A percentile compares a stretch with the other conserved stretches of the same genome.
Evolutionary conservation across 768 basidiomycete species (phyloP).

Genomic region (Udeniomyces megalosporus): DNA sequence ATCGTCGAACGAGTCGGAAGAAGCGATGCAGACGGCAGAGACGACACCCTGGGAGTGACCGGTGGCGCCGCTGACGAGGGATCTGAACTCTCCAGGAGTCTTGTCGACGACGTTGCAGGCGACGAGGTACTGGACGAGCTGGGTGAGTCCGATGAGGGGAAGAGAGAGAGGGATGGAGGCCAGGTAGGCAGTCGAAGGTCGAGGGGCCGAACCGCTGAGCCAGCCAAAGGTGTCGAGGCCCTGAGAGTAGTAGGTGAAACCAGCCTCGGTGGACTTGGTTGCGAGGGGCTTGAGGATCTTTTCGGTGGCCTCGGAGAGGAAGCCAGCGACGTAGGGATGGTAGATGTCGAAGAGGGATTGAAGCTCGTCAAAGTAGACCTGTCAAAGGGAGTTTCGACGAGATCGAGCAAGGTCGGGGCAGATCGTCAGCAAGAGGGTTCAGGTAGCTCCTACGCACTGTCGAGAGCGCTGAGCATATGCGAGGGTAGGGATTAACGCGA

Average conservation of each 20-base stretch:
- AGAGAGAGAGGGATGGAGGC: conserved; percentile 87
- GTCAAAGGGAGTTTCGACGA: background rate
- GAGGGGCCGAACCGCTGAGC: conserved; percentile 53
- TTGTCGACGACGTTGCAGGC: conserved; percentile 58
- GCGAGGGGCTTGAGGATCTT: conserved; percentile 59
- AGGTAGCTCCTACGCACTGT: background rate
- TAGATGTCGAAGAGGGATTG: conserved; percentile 83
- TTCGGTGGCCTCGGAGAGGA: conserved; percentile 47
- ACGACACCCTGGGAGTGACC: conserved; percentile 97
- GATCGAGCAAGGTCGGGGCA: no score
- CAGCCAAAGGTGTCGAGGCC: conserved; percentile 71
- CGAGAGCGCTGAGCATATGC: background rate
- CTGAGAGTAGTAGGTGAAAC: conserved; percentile 48
- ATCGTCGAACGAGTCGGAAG: conserved; percentile 57
- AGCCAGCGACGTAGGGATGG: conserved; percentile 61
- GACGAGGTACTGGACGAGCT: conserved; percentile 80
- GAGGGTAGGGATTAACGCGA: background rate
- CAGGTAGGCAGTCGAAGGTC: conserved; percentile 68
- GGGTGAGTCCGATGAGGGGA: conserved; percentile 89
- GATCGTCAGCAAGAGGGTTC: no score
- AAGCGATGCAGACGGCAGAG: conserved; percentile 75
- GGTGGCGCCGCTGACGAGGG: conserved; percentile 65
- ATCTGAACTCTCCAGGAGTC: conserved; percentile 63
- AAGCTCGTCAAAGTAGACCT: conserved; percentile 87
- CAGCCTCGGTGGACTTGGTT: conserved; percentile 37